Percentiles rank a stretch among this genome's conserved stretches.
These are phyloP conservation scores for Colletotrichum graminicola DNA, from an alignment of 2,329 filamentous ascomycete species.

Conservation along the genomic window DNA sequence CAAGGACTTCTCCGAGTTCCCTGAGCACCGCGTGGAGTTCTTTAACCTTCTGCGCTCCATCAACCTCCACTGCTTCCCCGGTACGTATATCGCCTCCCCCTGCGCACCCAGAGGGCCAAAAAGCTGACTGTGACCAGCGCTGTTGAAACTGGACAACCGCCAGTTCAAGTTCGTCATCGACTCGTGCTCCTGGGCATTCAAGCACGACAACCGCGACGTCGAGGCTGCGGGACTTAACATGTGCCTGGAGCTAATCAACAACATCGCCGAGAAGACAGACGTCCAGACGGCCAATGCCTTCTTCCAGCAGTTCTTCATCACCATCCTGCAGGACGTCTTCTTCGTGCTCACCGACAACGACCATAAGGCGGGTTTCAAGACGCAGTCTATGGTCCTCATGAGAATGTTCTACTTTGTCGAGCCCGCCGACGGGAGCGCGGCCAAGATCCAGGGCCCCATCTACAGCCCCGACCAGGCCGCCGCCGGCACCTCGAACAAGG, in stretches of 20 bases:
- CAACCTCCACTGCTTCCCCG: constrained; percentile 96
- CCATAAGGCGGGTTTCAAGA: constrained; percentile 99
- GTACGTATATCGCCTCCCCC: constrained; percentile 49
- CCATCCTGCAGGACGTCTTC: constrained; percentile 97
- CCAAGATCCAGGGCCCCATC: constrained; percentile 93
- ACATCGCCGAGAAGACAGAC: constrained; percentile 90
- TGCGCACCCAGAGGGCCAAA: background rate
- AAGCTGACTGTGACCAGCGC: constrained; percentile 60
- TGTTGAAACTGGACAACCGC: constrained; percentile 92
- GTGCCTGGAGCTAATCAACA: constrained; percentile 97
- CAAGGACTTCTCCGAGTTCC: constrained; percentile 99
- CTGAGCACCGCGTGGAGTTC: constrained; percentile 98
- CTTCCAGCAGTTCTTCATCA: constrained; percentile 97
- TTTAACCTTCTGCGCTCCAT: constrained; percentile 97
- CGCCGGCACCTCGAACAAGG: constrained; percentile 86
- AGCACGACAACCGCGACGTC: constrained; percentile 98
- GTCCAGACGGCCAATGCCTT: constrained; percentile 88
- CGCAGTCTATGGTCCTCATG: constrained; percentile 91
- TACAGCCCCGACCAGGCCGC: constrained; percentile 88
- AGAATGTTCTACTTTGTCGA: constrained; percentile 98
- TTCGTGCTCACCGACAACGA: constrained; percentile 98
- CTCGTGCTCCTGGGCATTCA: constrained; percentile 99
- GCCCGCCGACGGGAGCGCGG: constrained; percentile 72
- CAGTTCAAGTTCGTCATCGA: constrained; percentile 99
- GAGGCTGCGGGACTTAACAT: constrained; percentile 97